These are phyloP conservation scores for Candida buenavistaensis DNA, from an alignment of 1,139 yeast genomes.

Conservation along the genomic window DNA sequence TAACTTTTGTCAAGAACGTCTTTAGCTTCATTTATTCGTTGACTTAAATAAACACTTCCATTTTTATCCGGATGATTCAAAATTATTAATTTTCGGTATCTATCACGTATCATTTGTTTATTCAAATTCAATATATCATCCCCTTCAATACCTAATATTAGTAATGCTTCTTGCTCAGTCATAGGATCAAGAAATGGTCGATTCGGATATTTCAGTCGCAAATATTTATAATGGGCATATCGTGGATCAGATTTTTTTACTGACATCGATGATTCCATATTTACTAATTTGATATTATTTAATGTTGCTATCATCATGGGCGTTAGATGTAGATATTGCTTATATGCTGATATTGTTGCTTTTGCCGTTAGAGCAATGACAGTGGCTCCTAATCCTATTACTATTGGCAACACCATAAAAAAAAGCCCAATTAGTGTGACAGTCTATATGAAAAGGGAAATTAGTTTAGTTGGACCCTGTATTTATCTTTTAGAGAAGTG, in stretches of 20 bases:
- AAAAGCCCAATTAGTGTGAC: too few species aligned
- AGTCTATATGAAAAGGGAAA: too few species aligned
- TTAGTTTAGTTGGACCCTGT: too few species aligned
- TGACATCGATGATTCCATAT: slow-evolving; percentile 3
- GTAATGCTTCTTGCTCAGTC: slow-evolving; percentile 63
- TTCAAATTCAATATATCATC: slow-evolving; percentile 50
- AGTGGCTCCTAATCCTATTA: slow-evolving; percentile 59
- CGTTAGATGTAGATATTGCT: slow-evolving; percentile 44
- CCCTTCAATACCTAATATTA: slow-evolving; percentile 53
- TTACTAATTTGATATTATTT: slow-evolving; percentile 38
- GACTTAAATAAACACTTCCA: slow-evolving; percentile 69
- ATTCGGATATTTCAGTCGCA: slow-evolving; percentile 37
- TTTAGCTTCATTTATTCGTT: slow-evolving; percentile 76
- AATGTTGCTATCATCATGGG: slow-evolving; percentile 58
- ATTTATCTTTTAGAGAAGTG: too few species aligned
- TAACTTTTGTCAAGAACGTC: slow-evolving; percentile 62
- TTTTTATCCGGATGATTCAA: slow-evolving; percentile 75
- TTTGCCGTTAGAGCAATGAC: slow-evolving; percentile 52
- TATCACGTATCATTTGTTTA: slow-evolving; percentile 43
- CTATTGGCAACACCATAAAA: slow-evolving; percentile 51
- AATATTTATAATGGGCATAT: slow-evolving; percentile 24
- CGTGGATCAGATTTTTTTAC: slow-evolving; percentile 16
- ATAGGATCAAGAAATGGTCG: slow-evolving; percentile 51
- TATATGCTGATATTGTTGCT: slow-evolving; percentile 47
- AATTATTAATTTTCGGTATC: slow-evolving; percentile 66